A percentile compares a stretch with the other conserved stretches of the same genome.
Evolutionary conservation across 805 yeast species (phyloP).

Genomic region (Candida sphagnicola): DNA sequence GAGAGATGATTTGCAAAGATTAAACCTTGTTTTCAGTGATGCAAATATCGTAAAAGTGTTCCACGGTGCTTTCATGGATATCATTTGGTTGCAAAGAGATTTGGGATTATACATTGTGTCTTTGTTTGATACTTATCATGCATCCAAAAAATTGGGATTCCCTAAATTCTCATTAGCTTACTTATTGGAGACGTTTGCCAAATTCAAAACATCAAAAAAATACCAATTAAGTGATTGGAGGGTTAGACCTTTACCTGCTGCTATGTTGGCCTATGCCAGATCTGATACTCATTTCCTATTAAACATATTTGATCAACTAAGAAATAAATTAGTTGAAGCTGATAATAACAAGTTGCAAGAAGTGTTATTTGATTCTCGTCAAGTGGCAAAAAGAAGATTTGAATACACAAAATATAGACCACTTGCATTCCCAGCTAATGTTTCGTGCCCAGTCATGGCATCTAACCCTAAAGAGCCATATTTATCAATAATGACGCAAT

Average conservation of each 20-base stretch:
- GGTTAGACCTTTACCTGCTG: slow-evolving; percentile 70
- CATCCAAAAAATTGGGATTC: slow-evolving; percentile 73
- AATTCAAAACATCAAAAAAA: slow-evolving; percentile 85
- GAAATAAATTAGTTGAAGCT: slow-evolving; percentile 49
- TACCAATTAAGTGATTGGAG: slow-evolving; percentile 98
- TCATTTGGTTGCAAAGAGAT: slow-evolving; percentile 95
- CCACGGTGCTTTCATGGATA: slow-evolving; percentile 97
- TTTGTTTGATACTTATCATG: slow-evolving; percentile 89
- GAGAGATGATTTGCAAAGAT: slow-evolving; percentile 60
- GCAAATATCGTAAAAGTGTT: slow-evolving; percentile 82
- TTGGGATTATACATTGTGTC: slow-evolving; percentile 87
- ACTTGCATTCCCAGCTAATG: slow-evolving; percentile 19
- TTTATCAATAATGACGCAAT: slow-evolving; percentile 57
- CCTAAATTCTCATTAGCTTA: slow-evolving; percentile 83
- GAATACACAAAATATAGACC: slow-evolving; percentile 73
- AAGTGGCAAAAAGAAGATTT: slow-evolving; percentile 75
- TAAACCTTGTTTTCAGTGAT: slow-evolving; percentile 76
- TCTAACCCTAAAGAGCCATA: slow-evolving; percentile 60
- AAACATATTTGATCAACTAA: slow-evolving; percentile 72
- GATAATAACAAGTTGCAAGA: slow-evolving; percentile 41
- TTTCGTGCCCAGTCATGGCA: slow-evolving; percentile 45
- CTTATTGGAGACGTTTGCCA: slow-evolving; percentile 73
- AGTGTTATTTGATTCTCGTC: slow-evolving; percentile 71
- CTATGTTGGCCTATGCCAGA: slow-evolving; percentile 83
- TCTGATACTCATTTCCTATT: slow-evolving; percentile 92